Conservation (phyloP, 768 basidiomycete species). For the Tylopilus felleus region DNA sequence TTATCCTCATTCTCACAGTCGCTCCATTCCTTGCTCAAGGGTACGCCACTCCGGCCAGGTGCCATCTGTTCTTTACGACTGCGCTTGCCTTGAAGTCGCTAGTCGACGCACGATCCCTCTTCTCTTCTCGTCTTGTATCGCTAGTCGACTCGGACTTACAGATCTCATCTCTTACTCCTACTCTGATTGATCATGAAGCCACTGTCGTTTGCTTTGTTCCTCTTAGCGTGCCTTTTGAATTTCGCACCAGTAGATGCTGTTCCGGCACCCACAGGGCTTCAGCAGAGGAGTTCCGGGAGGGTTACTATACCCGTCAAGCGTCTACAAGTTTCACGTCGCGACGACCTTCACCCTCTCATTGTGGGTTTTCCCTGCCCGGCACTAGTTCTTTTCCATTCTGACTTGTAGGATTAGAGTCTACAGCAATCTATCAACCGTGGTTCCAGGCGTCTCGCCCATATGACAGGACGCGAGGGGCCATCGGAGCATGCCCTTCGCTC, state of each 20-base stretch:
- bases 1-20: background rate
- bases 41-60: conserved; percentile 16
- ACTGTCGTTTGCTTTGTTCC: conserved; percentile 46
- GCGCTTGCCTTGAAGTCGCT: conserved; percentile 10
- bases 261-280: conserved; percentile 16
- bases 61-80: conserved; percentile 14
- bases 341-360: conserved; percentile 40
- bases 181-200: conserved; percentile 43
- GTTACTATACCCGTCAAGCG: conserved; percentile 44
- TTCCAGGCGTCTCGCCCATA: conserved; percentile 60
- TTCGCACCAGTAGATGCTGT: conserved; percentile 34
- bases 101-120: conserved; percentile 11
- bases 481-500: conserved; percentile 44
- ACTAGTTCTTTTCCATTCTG: background rate
- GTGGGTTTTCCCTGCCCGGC: conserved; percentile 30
- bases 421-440: conserved; percentile 72
- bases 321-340: conserved; percentile 25
- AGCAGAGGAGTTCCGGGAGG: conserved; percentile 23
- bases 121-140: background rate
- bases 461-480: conserved; percentile 58
- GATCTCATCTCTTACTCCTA: background rate
- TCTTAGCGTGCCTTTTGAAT: conserved; percentile 51
- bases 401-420: conserved; percentile 40
- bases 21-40: background rate
- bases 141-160: conserved; percentile 15